Evolutionary conservation across 1,284 basidiomycete genomes (phyloP).

Genomic region (Phaffia rhodozyma): DNA sequence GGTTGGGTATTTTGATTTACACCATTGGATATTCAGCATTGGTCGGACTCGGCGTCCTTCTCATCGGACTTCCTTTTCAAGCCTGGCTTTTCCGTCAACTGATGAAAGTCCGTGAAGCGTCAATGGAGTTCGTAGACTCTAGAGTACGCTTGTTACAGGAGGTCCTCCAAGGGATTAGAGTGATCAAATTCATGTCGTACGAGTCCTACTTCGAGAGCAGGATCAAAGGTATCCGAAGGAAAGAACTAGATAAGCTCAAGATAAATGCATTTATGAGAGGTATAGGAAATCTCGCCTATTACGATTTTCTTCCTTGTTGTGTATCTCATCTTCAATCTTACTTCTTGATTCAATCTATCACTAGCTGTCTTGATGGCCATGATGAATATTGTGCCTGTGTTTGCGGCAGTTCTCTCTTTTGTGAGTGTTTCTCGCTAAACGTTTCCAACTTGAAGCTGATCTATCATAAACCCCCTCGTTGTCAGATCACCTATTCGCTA

Average conservation of each 20-base stretch:
- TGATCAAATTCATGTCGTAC: constrained; percentile 34
- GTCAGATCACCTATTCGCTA: constrained; percentile 61
- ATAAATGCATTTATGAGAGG: neutral
- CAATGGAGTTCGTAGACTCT: constrained; percentile 56
- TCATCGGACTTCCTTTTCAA: constrained; percentile 55
- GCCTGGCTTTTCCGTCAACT: constrained; percentile 49
- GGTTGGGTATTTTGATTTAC: constrained; percentile 8
- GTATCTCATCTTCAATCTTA: neutral
- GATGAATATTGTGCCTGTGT: constrained; percentile 47
- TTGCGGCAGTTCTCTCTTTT: constrained; percentile 45
- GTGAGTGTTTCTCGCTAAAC: neutral
- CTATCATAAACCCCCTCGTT: constrained; percentile 37
- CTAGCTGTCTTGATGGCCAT: neutral
- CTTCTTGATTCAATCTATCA: too few relatives aligned
- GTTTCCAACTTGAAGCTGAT: neutral
- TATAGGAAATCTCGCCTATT: neutral
- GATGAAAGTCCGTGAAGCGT: constrained; percentile 35
- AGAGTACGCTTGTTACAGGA: constrained; percentile 53
- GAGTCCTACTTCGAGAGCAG: constrained; percentile 50
- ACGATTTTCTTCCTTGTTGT: neutral
- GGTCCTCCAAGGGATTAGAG: constrained; percentile 32
- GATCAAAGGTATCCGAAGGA: constrained; percentile 40
- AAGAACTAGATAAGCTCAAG: constrained; percentile 9
- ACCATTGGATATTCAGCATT: constrained; percentile 11
- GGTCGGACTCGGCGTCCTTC: constrained; percentile 37